Evolutionary conservation across 441 rosid genomes (phyloP), one percentile per base, ranked within the genome.

Genomic region (Corymbia calophylla): DNA sequence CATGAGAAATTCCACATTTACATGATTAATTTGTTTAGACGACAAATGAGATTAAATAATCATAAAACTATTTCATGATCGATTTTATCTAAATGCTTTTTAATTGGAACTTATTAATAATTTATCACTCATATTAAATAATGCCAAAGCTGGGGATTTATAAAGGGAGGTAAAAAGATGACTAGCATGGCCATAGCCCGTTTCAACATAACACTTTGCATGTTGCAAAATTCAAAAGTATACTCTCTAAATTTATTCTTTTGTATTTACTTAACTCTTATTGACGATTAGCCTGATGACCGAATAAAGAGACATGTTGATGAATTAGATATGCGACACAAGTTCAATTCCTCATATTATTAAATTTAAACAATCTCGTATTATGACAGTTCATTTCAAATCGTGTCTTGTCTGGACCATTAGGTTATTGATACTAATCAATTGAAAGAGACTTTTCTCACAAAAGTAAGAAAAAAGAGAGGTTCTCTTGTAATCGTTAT

Each of bases 391-490:
- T 14, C 32, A 62, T 27, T 27, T n/a, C 9, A 6, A 62, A 12
- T 62, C 9, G 17, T 29, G n/a, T 44, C 51, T 77, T 77, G 23
- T 77, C 29, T 3, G 51, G 16, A 77, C 44, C 29, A 44, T 32
- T 25, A 1, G 23, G 48, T 11, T 6, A 23, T 0, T 0, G 0
- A 39, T 2, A 39, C 9, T 0, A 29, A 6, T 23, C 0, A 44
- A 21, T 44, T 1, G 51, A 77, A 77, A 44, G n/a, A 39, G 84
- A 44, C 1, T 44, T 39, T 25, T 44, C 27, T 12, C 3, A 4
- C 8, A 44, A 44, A 77, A 21, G 17, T 44, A 44, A 44, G 8
- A 23, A 77, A 39, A 68, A 18, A 32, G 48, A 21, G 2, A 39
- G 5, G 84, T 6, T 23, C 84, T 6, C 25, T 3, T 23, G 17